Percentiles rank a stretch among this genome's conserved stretches.
These are phyloP conservation scores for Candida saitoana DNA, from an alignment of 805 yeast species.

Conservation along the genomic window DNA sequence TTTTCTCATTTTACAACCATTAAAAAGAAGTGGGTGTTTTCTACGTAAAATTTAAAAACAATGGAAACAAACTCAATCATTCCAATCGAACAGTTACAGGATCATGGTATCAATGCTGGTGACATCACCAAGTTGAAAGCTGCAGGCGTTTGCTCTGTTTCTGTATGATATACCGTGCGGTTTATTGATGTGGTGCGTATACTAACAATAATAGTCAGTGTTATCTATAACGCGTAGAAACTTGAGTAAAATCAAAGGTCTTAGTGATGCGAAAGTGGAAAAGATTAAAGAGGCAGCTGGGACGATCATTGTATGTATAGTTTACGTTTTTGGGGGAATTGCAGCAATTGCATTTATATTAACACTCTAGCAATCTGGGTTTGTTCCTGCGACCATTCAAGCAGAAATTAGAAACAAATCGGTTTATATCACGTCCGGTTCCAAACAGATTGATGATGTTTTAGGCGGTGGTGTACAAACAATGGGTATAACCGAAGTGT, in stretches of 20 bases:
- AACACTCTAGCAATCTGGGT: constrained; percentile 10
- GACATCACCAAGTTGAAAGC: constrained; percentile 13
- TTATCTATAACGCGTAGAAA: constrained; percentile 13
- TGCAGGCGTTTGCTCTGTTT: constrained; percentile 14
- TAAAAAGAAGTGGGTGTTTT: not conserved
- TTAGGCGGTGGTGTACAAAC: constrained; percentile 97
- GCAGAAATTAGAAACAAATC: constrained; percentile 12
- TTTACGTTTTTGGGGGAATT: too few relatives aligned
- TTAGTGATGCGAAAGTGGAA: constrained; percentile 15
- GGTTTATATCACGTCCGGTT: constrained; percentile 12
- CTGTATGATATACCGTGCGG: constrained; percentile 10
- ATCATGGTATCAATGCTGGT: constrained; percentile 14
- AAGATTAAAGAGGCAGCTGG: constrained; percentile 16
- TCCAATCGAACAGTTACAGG: constrained; percentile 12
- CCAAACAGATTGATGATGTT: constrained; percentile 72
- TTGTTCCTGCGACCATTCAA: constrained; percentile 13
- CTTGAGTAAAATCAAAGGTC: constrained; percentile 13
- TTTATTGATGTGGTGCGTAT: not conserved
- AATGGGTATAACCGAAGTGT: constrained; percentile 92
- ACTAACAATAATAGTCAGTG: constrained; percentile 12
- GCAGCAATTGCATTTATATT: too few relatives aligned
- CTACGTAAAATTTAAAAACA: not conserved
- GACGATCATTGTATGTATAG: constrained; percentile 12
- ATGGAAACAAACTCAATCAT: not conserved
- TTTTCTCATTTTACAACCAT: not conserved